Evolutionary conservation across 768 basidiomycete genomes (phyloP).

Genomic region (Aureoboletus auriporus): DNA sequence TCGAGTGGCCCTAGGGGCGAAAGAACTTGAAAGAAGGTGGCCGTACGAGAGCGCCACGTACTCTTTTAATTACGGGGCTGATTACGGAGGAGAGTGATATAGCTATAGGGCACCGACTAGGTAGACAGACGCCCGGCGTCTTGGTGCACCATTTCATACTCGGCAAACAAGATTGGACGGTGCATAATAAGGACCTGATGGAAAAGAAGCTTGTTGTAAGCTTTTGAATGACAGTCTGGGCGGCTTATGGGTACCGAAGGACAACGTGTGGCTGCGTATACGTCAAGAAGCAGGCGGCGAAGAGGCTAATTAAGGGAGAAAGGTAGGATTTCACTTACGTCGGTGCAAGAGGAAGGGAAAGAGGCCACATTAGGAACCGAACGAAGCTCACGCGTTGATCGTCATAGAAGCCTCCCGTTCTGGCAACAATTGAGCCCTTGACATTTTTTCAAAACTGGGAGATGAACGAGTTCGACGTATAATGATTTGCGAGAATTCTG

Average conservation of each 20-base stretch:
- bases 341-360: conserved; percentile 8
- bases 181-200: conserved; percentile 2
- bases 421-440: conserved; percentile 19
- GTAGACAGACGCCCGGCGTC: conserved; percentile 12
- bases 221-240: background rate
- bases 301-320: conserved; percentile 2
- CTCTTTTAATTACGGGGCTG: conserved; percentile 9
- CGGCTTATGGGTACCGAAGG: background rate
- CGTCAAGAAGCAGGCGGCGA: conserved; percentile 18
- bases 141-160: conserved; percentile 4
- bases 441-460: conserved; percentile 13
- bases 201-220: conserved; percentile 9
- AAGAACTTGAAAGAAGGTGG: conserved; percentile 19
- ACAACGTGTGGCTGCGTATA: conserved; percentile 19
- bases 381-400: conserved; percentile 27
- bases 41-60: conserved; percentile 18
- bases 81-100: conserved; percentile 3
- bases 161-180: conserved; percentile 8
- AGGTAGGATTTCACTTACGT: conserved; percentile 9
- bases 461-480: conserved; percentile 1
- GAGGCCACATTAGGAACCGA: conserved; percentile 23
- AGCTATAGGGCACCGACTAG: background rate
- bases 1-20: conserved; percentile 33
- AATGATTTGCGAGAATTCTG: conserved; percentile 2
- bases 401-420: conserved; percentile 19